phyloP scores from a whole-genome alignment of 768 basidiomycete genomes.

The Leccinum rimulosum region DNA sequence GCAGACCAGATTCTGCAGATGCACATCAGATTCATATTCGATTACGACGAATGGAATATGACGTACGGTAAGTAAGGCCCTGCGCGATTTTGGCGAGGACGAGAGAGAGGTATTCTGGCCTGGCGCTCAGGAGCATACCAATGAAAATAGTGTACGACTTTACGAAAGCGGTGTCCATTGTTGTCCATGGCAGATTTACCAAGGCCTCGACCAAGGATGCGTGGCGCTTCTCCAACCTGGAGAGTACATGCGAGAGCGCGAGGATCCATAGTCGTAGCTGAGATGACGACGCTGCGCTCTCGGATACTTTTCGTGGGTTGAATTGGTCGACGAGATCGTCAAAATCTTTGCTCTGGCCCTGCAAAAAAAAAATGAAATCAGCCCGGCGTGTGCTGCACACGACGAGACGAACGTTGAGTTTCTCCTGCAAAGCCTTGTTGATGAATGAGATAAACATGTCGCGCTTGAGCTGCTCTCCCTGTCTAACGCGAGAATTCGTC shows the following conservation, averaged over 20 bases:
- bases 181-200: conserved; percentile 87
- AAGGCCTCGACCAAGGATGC: conserved; percentile 81
- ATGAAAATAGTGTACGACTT: conserved; percentile 87
- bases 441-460: conserved; percentile 86
- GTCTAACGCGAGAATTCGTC: conserved; percentile 75
- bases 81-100: conserved; percentile 80
- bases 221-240: conserved; percentile 81
- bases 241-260: conserved; percentile 89
- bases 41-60: neutral
- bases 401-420: conserved; percentile 53
- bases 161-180: conserved; percentile 81
- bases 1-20: conserved; percentile 64
- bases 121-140: conserved; percentile 86
- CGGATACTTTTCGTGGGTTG: conserved; percentile 44
- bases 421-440: conserved; percentile 76
- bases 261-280: conserved; percentile 80
- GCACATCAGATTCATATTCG: neutral
- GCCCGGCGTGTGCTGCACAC: conserved; percentile 7
- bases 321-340: conserved; percentile 91
- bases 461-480: conserved; percentile 72
- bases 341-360: conserved; percentile 77
- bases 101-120: conserved; percentile 86
- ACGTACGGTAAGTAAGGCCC: conserved; percentile 88
- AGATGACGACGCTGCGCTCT: conserved; percentile 35
- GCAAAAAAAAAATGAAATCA: conserved; percentile 12